Conservation (phyloP, 2,329 filamentous ascomycete species). For the Aspergillus sergii region DNA sequence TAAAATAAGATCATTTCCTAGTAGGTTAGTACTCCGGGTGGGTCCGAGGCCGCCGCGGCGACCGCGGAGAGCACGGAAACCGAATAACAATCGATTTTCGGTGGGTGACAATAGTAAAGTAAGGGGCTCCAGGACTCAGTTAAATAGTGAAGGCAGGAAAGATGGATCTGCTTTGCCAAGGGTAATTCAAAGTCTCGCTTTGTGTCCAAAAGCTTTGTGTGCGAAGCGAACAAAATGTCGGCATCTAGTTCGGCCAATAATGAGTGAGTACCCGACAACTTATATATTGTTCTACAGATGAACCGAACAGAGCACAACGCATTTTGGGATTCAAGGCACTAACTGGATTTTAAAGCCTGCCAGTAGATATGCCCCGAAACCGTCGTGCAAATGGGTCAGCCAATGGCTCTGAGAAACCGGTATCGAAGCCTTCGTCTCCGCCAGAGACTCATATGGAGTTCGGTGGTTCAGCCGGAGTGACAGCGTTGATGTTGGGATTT, state of each 20-base stretch:
- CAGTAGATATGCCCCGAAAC: background rate
- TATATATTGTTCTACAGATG: background rate
- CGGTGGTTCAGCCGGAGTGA: slow-evolving; percentile 76
- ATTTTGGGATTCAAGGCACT: background rate
- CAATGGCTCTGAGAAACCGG: background rate
- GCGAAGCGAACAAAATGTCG: background rate
- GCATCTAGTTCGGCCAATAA: background rate
- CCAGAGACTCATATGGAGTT: slow-evolving; percentile 63
- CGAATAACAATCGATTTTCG: background rate
- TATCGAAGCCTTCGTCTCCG: background rate
- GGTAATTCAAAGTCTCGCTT: background rate
- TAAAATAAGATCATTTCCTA: background rate
- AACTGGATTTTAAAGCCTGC: background rate
- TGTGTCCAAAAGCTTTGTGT: background rate
- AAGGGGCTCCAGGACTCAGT: background rate
- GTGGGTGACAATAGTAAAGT: no score
- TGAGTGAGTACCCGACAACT: background rate
- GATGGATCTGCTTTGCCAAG: background rate
- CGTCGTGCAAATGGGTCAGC: slow-evolving; percentile 1
- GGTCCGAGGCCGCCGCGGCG: slow-evolving; percentile 21
- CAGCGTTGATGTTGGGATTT: slow-evolving; percentile 84
- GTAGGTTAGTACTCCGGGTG: background rate
- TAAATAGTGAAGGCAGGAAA: background rate
- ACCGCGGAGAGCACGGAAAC: slow-evolving; percentile 11
- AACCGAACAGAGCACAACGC: background rate